These are phyloP conservation scores for Fusarium denticulatum DNA, from an alignment of 2,329 filamentous ascomycete species.

Conservation along the genomic window DNA sequence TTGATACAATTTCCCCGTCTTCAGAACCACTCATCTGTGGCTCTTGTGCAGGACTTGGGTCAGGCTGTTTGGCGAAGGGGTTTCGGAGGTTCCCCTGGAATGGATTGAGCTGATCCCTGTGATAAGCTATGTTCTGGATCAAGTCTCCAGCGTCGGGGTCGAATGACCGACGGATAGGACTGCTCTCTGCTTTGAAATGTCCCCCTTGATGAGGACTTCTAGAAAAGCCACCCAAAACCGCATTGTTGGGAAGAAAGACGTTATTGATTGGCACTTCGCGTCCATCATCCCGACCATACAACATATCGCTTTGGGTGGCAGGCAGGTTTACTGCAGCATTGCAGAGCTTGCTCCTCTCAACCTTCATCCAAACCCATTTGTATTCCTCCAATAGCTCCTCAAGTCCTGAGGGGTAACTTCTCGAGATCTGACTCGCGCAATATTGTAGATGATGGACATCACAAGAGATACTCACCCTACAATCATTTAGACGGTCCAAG, in stretches of 20 bases:
- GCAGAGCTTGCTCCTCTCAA: accelerated
- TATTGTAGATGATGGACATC: neutral
- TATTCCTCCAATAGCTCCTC: neutral
- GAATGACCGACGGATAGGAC: neutral
- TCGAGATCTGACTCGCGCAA: neutral
- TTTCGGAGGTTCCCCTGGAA: neutral
- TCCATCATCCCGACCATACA: accelerated
- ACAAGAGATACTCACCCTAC: neutral
- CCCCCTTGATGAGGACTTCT: accelerated
- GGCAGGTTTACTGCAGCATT: accelerated
- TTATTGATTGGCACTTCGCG: accelerated
- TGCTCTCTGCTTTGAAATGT: accelerated
- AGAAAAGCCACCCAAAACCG: neutral
- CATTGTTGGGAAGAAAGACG: accelerated
- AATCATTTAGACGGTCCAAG: neutral
- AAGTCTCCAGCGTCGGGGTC: accelerated
- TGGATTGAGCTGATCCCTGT: neutral
- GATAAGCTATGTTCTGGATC: neutral
- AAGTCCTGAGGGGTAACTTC: accelerated
- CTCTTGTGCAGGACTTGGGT: neutral
- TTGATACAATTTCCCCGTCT: accelerated
- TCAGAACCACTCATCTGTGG: neutral
- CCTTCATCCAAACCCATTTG: neutral
- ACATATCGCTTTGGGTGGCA: accelerated
- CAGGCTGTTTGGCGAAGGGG: too few relatives aligned